Base-by-base conservation (phyloP, 495 filamentous ascomycete species). In the Hyaloscypha hepaticicola region DNA sequence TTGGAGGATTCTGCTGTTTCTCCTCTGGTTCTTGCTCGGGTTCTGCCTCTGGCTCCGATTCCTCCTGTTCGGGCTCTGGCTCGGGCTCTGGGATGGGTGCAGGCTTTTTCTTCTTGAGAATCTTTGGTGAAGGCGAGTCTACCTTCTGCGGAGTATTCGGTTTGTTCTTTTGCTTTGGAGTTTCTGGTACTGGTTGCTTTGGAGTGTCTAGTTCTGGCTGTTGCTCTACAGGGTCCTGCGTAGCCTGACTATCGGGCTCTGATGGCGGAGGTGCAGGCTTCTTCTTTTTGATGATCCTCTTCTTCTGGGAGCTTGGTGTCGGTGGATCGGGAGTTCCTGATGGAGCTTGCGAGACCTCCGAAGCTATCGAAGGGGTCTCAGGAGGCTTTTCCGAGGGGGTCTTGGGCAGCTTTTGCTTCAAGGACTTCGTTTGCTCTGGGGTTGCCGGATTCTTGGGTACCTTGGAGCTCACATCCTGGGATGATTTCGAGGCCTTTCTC, bases 241-340 rank as follows among this genome's bases (percentile, higher is more conserved):
- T 6, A 57, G 53, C 26, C 16, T 28, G 53, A 6, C 19, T 41
- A 11, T 63, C 61, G 7, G 29, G n/a, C 12, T 45, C 38, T 3
- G 38, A 45, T 25, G 50, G 29, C 21, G 49, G 61, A 55, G 58
- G 24, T 14, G 27, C 14, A 4, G 60, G 60, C 6, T 60, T 68
- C 60, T 66, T 66, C 38, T 66, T 66, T 38, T 66, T 66, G 33
- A 57, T 51, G 11, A 66, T 66, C 8, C 33, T 66, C 41, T 65
- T 65, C 38, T 45, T 45, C 11, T 45, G 38, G 16, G 38, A 45
- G 12, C 38, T 45, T 26, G 57, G 57, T 28, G 57, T 59, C 2
- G 19, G 27, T 55, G 50, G 56, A 49, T 50, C 50, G 8, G 45
- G 48, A 24, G 60, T 53, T 8, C 27, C 55, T 12, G 55, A 25